Evolutionary conservation across 768 basidiomycete genomes (phyloP).

Genomic region (Antrodiella citrinella): DNA sequence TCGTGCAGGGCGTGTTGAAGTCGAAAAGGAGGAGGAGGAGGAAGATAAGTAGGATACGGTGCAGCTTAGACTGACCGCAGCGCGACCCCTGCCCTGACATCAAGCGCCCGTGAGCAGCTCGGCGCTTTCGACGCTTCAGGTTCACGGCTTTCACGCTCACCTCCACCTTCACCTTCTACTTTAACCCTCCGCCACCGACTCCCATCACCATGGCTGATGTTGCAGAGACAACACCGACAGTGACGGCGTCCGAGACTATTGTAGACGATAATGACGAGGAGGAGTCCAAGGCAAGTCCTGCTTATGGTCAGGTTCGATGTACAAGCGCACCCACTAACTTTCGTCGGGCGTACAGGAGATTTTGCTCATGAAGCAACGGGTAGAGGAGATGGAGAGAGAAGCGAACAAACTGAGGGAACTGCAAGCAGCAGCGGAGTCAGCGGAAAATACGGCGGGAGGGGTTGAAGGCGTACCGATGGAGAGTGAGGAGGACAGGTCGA

Average conservation of each 20-base stretch:
- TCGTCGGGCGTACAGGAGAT: conserved; percentile 50
- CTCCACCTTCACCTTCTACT: conserved; percentile 1
- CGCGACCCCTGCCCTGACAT: not conserved
- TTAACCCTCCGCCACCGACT: not conserved
- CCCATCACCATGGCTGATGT: conserved; percentile 21
- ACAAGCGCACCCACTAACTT: not conserved
- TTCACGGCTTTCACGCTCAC: conserved; percentile 7
- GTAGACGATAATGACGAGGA: conserved; percentile 27
- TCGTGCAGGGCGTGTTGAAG: not conserved
- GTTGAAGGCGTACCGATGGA: conserved; percentile 47
- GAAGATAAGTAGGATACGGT: not conserved
- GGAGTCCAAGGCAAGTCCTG: conserved; percentile 25
- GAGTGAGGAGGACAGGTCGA: conserved; percentile 77
- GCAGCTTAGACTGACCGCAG: no score
- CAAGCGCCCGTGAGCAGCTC: not conserved
- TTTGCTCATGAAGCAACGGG: conserved; percentile 82
- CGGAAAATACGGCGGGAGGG: conserved; percentile 38
- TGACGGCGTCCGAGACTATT: conserved; percentile 15
- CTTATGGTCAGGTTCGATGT: not conserved
- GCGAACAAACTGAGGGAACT: conserved; percentile 83
- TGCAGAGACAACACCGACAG: conserved; percentile 17
- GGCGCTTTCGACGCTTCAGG: not conserved
- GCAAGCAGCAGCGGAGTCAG: conserved; percentile 68
- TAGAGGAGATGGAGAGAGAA: conserved; percentile 90
- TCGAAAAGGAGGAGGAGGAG: not conserved